Evolutionary conservation across 495 filamentous ascomycete genomes (phyloP).

Genomic region (Neurospora sp.): DNA sequence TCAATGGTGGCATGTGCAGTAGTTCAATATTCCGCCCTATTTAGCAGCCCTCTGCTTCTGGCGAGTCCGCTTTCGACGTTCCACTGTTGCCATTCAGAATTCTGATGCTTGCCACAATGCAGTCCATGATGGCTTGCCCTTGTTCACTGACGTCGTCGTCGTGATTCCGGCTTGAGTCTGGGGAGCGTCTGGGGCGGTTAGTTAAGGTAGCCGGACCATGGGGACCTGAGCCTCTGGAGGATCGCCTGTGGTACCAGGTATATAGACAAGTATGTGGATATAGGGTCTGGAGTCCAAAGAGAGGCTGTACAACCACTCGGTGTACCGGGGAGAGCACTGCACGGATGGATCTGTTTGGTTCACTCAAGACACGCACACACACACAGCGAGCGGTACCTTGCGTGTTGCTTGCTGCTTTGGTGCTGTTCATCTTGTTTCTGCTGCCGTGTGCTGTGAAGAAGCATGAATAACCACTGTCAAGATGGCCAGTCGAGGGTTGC

Average conservation of each 20-base stretch:
- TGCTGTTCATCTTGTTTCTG: background rate
- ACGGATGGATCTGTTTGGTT: background rate
- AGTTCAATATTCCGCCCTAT: slow-evolving; percentile 30
- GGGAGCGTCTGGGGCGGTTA: background rate
- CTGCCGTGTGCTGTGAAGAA: background rate
- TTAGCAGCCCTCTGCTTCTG: slow-evolving; percentile 19
- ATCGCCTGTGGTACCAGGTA: background rate
- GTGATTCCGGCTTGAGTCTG: background rate
- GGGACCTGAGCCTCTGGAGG: background rate
- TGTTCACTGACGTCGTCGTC: background rate
- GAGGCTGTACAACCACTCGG: background rate
- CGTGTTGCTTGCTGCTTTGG: background rate
- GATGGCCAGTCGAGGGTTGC: background rate
- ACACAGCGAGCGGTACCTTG: background rate
- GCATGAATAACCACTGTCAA: background rate
- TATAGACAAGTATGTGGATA: background rate
- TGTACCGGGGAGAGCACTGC: background rate
- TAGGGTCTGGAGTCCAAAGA: background rate
- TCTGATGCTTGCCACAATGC: background rate
- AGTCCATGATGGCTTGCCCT: background rate
- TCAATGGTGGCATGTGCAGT: slow-evolving; percentile 17
- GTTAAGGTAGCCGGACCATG: background rate
- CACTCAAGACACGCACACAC: background rate
- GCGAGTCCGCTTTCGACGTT: slow-evolving; percentile 9
- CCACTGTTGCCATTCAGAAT: slow-evolving; percentile 1